phyloP scores from a whole-genome alignment of 148 eudicot species.

The Rhododendron ovatum region DNA sequence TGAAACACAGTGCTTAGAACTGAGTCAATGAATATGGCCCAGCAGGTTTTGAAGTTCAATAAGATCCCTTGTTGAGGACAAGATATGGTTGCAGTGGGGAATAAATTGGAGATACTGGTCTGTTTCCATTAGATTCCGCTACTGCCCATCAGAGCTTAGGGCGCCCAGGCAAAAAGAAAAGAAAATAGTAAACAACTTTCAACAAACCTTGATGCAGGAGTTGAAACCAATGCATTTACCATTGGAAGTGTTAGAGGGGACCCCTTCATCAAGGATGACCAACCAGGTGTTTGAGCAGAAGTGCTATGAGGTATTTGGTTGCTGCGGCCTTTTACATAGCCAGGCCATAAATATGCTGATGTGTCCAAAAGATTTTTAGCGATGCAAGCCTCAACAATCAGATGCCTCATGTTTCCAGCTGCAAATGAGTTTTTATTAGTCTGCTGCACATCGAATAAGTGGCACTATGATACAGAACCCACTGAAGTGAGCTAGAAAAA shows the following conservation, averaged over 20 bases:
- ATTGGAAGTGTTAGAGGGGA: constrained; percentile 68
- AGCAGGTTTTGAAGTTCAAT: background rate
- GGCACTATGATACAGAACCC: background rate
- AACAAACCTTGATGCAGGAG: constrained; percentile 89
- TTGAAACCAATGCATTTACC: constrained; percentile 60
- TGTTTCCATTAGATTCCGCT: background rate
- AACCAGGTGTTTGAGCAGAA: constrained; percentile 68
- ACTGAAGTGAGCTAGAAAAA: background rate
- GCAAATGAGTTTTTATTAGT: constrained; percentile 19
- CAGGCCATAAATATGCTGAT: constrained; percentile 84
- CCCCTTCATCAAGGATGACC: constrained; percentile 88
- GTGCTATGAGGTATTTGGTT: constrained; percentile 71
- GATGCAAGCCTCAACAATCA: constrained; percentile 77
- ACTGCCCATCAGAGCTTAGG: background rate
- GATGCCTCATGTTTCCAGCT: constrained; percentile 90
- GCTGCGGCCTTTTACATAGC: constrained; percentile 79
- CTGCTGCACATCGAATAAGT: background rate
- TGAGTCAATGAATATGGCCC: background rate
- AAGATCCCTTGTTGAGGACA: background rate
- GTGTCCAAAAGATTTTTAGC: constrained; percentile 63
- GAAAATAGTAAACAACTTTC: background rate
- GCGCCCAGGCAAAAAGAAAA: background rate
- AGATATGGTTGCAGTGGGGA: background rate
- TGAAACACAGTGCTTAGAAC: background rate
- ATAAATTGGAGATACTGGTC: background rate